Base-by-base conservation (phyloP, 306 rosid species). In the Cyclanthera cordifolia region DNA sequence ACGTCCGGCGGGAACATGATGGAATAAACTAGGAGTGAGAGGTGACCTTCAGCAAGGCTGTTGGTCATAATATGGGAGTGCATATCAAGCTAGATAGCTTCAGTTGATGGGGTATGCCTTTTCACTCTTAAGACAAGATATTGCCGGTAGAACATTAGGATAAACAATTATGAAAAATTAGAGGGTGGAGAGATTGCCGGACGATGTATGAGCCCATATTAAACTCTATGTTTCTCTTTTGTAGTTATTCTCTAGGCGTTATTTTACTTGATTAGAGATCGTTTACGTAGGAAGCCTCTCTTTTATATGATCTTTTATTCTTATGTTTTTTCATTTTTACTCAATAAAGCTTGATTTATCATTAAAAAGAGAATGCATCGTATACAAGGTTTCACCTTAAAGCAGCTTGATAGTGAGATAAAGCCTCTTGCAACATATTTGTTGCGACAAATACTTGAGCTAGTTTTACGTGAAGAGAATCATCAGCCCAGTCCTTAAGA, bases 401-500 rank as follows among this genome's bases (percentile, higher is more conserved):
- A 13, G 99, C 97, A 75, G 87, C 97, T 67, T 94, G 96, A 84
- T 90, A 94, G 86, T 94, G 99, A 43, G 95, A 85, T 77, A 94
- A 78, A 48, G 99, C 90, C 73, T 94, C 99, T 73, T 85, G 91
- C 72, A 88, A 89, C 95, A 86, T 86, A 75, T 94, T 86, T 72
- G 99, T 94, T 61, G 95, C 95, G 61, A 90, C 87, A 84, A 94
- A 88, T 74, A 94, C 97, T 85, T 94, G 96, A 60, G 99, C 97
- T 7, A 94, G 87, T 84, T 90, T 94, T 43, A 90, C 99, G 77
- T 94, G 99, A 77, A 94, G 95, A 67, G 99, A 94, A 83, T 90
- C 97, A 51, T 94, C 97, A 60, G 99, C 99, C 99, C 99, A 94
- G 56, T 94, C 99, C 72, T 90, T 90, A 50, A 94, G 96, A 79